Base-by-base conservation (phyloP, 345 rosid species). In the Populus alba region DNA sequence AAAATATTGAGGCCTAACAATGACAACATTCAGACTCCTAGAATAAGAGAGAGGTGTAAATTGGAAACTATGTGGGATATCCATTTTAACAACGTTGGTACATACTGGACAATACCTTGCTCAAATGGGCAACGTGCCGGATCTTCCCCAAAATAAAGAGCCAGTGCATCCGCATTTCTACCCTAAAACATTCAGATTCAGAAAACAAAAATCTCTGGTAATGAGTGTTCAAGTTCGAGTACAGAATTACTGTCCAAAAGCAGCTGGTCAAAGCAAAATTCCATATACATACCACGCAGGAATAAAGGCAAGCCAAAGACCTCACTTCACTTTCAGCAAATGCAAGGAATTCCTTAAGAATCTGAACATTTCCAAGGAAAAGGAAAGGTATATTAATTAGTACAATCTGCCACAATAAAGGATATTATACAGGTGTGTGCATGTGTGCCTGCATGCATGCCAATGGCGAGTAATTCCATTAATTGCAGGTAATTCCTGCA, bases 91-190 rank as follows among this genome's bases (percentile, higher is more conserved):
- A 9, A 59, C 11, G 6, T 8, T n/a, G 10, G 11, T 57, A n/a
- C 0, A n/a, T n/a, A 10, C 63, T 59, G 63, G 27, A 59, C 18
- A 22, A 33, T 88, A 92, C 99, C 99, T 94, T 97, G 99, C 84
- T 97, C 99, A 87, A 94, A 94, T 4, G 97, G 98, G 82, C 91
- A 94, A 31, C 94, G 92, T 29, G 90, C 92, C 22, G 99, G 99
- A 88, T 97, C 99, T 90, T 97, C 99, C 5, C 94, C 94, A 77
- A 97, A 97, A 75, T 97, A 97, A 72, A 87, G 84, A 12, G 92
- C 98, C 83, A 97, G 97, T 75, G 94, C 96, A 90, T 97, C 98
- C 70, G 99, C 99, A 87, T 94, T 94, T 80, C 92, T 91, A 66
- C 71, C 83, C 45, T 43, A 41, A 63, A 77, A 66, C 68, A 79